Conservation (phyloP, 2,329 filamentous ascomycete species). For the Fusarium citri region DNA sequence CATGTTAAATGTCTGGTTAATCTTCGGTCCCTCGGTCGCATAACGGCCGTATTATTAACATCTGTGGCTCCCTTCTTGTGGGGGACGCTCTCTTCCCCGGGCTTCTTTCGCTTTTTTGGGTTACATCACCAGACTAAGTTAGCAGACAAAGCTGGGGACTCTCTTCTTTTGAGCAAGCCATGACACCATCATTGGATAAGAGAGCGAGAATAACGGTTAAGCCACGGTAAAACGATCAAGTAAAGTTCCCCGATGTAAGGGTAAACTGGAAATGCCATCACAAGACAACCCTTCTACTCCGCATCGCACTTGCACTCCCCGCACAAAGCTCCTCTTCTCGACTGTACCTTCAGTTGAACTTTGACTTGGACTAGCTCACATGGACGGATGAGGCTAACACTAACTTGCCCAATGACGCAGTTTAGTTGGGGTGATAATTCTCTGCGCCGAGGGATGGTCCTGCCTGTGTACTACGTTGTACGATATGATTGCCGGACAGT, state of each 20-base stretch:
- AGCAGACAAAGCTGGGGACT: constrained; percentile 7
- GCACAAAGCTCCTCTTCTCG: constrained; percentile 11
- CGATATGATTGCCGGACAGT: background rate
- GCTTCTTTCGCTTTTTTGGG: constrained; percentile 14
- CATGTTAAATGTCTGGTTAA: constrained; percentile 15
- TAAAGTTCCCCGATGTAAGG: constrained; percentile 18
- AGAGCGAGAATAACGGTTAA: constrained; percentile 4
- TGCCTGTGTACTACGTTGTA: background rate
- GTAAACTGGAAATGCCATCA: constrained; percentile 37
- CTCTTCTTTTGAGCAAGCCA: constrained; percentile 3
- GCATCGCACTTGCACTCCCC: background rate
- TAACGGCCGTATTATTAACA: constrained; percentile 39
- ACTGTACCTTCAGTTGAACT: background rate
- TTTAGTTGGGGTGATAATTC: background rate
- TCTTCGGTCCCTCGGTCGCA: constrained; percentile 39
- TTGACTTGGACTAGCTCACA: background rate
- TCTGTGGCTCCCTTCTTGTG: constrained; percentile 1
- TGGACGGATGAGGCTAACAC: background rate
- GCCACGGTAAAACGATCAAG: constrained; percentile 8
- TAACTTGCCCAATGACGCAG: constrained; percentile 26
- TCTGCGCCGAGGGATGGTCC: constrained; percentile 11
- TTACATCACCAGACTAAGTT: constrained; percentile 35
- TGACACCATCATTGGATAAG: constrained; percentile 25
- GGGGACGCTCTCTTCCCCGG: constrained; percentile 3
- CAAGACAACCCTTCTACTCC: constrained; percentile 24